Evolutionary conservation across 2,329 filamentous ascomycete genomes (phyloP), one percentile per base, ranked within the genome.

Genomic region (Phoma herbarum): DNA sequence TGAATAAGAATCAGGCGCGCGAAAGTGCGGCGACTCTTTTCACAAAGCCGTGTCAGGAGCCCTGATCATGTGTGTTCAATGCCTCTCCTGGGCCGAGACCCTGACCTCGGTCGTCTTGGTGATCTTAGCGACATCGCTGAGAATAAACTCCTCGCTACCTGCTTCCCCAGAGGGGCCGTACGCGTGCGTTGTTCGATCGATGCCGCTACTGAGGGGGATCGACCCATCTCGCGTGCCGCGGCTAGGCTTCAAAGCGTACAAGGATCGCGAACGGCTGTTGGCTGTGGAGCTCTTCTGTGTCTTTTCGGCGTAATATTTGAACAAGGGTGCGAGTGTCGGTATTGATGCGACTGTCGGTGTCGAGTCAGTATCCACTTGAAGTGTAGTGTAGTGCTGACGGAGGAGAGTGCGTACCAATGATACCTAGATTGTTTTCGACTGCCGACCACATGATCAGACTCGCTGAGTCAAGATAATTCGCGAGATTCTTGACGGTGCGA

Each of bases 361-460:
- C 14, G 5, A 14, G n/a, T 31, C 3, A 33, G 20, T 11, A 29
- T 29, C 12, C n/a, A n/a, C n/a, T n/a, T n/a, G n/a, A n/a, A n/a
- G n/a, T n/a, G n/a, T n/a, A n/a, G n/a, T n/a, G n/a, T n/a, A n/a
- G n/a, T n/a, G n/a, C n/a, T n/a, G n/a, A n/a, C n/a, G n/a, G n/a
- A n/a, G n/a, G n/a, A n/a, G n/a, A n/a, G n/a, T n/a, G n/a, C 33
- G 9, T 33, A 39, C 46, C 33, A 16, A 65, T 61, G 18, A 65
- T 63, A 10, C 63, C 63, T 20, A 63, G n/a, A 12, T 65, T 65
- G 37, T 65, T 65, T 25, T 63, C 63, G 16, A 65, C 44, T 3
- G 58, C 44, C 8, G 63, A 65, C 63, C 63, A 63, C 61, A 65
- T 61, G n/a, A 65, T 65, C 16, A 63, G 41, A 5, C 53, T 61